Evolutionary conservation across 257 asterid species (phyloP).

Genomic region (Solanum virginianum): DNA sequence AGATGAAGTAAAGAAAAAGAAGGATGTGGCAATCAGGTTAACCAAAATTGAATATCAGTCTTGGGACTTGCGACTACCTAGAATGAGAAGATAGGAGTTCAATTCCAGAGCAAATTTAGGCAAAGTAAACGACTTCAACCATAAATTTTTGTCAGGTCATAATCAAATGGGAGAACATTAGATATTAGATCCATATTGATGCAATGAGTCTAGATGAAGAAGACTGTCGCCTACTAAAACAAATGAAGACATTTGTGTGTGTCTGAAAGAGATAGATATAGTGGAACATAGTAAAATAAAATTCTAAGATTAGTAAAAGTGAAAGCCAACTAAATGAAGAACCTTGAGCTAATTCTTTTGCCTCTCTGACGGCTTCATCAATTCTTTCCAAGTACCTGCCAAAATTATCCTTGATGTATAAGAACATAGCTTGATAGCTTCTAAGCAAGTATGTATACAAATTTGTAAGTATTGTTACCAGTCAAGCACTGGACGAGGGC

Average conservation of each 20-base stretch:
- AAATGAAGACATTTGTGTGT: not conserved
- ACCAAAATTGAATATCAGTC: not conserved
- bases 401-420: not conserved
- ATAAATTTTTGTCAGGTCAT: not conserved
- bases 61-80: not conserved
- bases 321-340: not conserved
- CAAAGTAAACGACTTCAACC: not conserved
- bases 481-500: slow-evolving; percentile 88
- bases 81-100: not conserved
- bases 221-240: not conserved
- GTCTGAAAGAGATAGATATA: not conserved
- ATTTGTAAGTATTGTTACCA: slow-evolving; percentile 25
- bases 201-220: not conserved
- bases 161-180: not conserved
- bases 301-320: not conserved
- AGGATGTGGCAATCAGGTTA: not conserved
- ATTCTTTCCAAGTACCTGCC: slow-evolving; percentile 70
- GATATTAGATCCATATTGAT: not conserved
- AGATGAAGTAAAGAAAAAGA: not conserved
- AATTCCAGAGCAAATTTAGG: not conserved
- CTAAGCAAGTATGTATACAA: not conserved
- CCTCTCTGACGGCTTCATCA: slow-evolving; percentile 64
- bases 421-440: not conserved
- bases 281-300: not conserved
- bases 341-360: slow-evolving; percentile 72